Base-by-base conservation (phyloP, 345 rosid genomes). In the Nephelium lappaceum region DNA sequence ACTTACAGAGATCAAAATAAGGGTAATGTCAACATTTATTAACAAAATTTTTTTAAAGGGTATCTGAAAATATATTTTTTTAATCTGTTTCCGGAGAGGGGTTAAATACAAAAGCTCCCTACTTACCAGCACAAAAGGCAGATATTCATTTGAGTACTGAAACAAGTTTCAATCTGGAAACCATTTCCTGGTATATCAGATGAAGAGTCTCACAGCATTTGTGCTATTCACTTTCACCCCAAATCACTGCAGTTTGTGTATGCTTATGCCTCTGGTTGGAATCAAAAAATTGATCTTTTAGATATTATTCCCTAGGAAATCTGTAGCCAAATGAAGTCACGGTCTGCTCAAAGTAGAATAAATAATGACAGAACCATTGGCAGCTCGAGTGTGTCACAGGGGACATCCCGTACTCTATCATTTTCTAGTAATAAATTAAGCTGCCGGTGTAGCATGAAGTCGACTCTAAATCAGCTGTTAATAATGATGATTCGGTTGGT, bases 401-500 rank as follows among this genome's bases (percentile, higher is more conserved):
- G 38, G 3, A 31, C 14, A 12, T 23, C 42, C 76, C 12, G 5
- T 24, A 23, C 60, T 7, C 25, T 18, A 72, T 11, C 41, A 1
- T 63, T 45, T 74, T 62, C 18, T 0, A 25, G 24, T 25, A 25
- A 38, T 24, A 49, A 31, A 31, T 31, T 31, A 65, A 10, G 36
- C 27, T 47, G 78, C 23, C 12, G 62, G 2, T 21, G 36, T 55
- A 15, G 39, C 66, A 53, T 51, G 79, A 76, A 41, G 11, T 23
- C 8, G 55, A 38, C 3, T 24, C 23, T 5, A 70, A 27, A 36
- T 39, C 39, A 39, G 42, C 38, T 2, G 66, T 76, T 53, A n/a
- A 23, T 39, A 67, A 66, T 53, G 72, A 51, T 67, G 81, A 62
- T 79, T 83, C 79, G 43, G 71, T 68, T 66, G 73, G 70, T 67